Base-by-base conservation (phyloP, 2,329 filamentous ascomycete genomes). In the Diplodia corticola region DNA sequence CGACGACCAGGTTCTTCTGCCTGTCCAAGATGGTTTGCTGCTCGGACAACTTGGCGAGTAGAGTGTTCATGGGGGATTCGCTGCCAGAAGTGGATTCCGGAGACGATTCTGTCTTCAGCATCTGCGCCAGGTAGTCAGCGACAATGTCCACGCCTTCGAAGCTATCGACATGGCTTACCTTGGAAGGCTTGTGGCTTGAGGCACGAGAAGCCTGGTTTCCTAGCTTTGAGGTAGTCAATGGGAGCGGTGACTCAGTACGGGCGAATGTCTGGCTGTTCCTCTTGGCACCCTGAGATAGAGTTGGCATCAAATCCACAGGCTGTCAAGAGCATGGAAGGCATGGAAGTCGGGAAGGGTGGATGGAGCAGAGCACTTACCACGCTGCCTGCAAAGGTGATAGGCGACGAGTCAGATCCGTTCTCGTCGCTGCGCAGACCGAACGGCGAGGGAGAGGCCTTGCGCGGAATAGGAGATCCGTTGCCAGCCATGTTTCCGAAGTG, bases 21-120 rank as follows among this genome's bases (percentile, higher is more conserved):
- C 46, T 65, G 30, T 50, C 54, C 44, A 65, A 26, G 54, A 53
- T 66, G 35, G 35, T 57, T 26, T 66, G 64, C 51, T 92, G 89
- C 75, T 93, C 88, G n/a, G 87, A 86, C 55, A 94, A 83, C 74
- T 89, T 90, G 65, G 89, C 86, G 69, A 93, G 81, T 61, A 93
- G 85, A 67, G 88, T 88, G 72, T 95, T 91, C 68, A 77, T 74
- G 61, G 74, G 71, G 10, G 72, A 66, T 6, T 35, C 57, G 40
- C 20, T 35, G 24, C 30, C 63, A 37, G 63, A 59, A n/a, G 28
- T 20, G 13, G 61, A 37, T 9, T 68, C 9, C 7, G 64, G 28
- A 40, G 64, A 48, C 28, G 64, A 49, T 17, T 37, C 46, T 30
- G 63, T 40, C 55, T 66, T 66, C 24, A 46, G 26, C 44, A 55